Base-by-base conservation (phyloP, 768 basidiomycete species). In the Fistulinella prunicolor region DNA sequence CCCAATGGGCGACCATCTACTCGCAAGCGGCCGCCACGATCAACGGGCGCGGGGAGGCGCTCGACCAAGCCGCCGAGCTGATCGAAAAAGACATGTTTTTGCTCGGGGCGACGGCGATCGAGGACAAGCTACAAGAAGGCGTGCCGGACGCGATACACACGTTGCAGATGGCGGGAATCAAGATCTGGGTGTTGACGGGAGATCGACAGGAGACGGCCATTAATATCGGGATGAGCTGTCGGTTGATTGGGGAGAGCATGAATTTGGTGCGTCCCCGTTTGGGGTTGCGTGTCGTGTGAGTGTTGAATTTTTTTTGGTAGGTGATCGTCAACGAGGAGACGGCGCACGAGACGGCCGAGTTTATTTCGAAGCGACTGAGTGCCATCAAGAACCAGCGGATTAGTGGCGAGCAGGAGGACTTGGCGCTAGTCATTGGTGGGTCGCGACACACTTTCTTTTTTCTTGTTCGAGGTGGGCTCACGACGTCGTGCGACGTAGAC, bases 201-300 rank as follows among this genome's bases (percentile, higher is more conserved):
- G 96, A 99, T 67, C 76, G 96, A 55, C 96, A 99, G 71, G 96
- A 99, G 69, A 99, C 96, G 1, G 96, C 96, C 14, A 97, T 99
- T 69, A 99, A 99, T 61, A 98, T 99, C 54, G 96, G 96, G 44
- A 85, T 98, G 79, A 95, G 94, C 2, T 98, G 96, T 72, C 81
- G 93, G 53, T 69, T 99, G 59, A 98, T 99, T 42, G 92, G 93
- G 6, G 96, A 99, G 70, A 94, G 91, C 9, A 99, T 98, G 96
- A 97, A 97, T 64, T 58, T 99, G 74, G 95, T 94, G 54, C 26
- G 29, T 53, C 35, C 22, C 17, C 19, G 10, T 36, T 13, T 28
- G 7, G 28, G 28, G 35, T 3, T 12, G 16, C 32, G 7, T 19
- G 42, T 21, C 20, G 21, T 2, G 17, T 20, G 1, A 19, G 29